phyloP scores from a whole-genome alignment of 352 stramenopile species.

The Phytopythium montanum region DNA sequence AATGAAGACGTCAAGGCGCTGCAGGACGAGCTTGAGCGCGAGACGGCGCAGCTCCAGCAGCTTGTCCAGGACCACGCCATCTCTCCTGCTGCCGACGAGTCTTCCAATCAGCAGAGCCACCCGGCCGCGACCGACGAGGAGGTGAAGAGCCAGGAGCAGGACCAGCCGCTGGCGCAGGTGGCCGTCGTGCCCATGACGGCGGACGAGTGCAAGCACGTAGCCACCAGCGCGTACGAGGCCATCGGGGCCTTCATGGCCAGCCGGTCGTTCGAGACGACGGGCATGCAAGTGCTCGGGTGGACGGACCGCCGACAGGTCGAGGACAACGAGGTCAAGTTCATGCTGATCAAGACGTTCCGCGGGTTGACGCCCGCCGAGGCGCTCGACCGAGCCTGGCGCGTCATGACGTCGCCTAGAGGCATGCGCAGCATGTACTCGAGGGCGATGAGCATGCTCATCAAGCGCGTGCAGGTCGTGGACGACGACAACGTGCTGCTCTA shows the following conservation, averaged over 20 bases:
- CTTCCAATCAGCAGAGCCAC: slow-evolving; percentile 1
- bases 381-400: slow-evolving; percentile 24
- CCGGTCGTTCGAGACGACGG: slow-evolving; percentile 3
- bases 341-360: slow-evolving; percentile 34
- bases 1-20: background rate
- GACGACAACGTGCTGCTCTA: slow-evolving; percentile 55
- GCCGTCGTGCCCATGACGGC: slow-evolving; percentile 23
- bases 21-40: background rate
- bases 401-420: slow-evolving; percentile 29
- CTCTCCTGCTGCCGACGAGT: slow-evolving; percentile 5
- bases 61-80: slow-evolving; percentile 5
- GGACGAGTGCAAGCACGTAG: slow-evolving; percentile 39
- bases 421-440: slow-evolving; percentile 31
- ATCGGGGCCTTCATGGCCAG: slow-evolving; percentile 29
- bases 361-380: slow-evolving; percentile 17
- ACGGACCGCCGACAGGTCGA: slow-evolving; percentile 26
- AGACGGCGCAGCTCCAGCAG: slow-evolving; percentile 2
- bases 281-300: slow-evolving; percentile 31
- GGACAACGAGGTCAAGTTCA: slow-evolving; percentile 27
- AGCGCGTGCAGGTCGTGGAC: slow-evolving; percentile 43
- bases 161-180: background rate
- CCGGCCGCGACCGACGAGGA: background rate
- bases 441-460: slow-evolving; percentile 31
- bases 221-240: slow-evolving; percentile 30
- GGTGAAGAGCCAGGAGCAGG: background rate